phyloP scores from a whole-genome alignment of 1,284 basidiomycete species.

The Moesziomyces aphidis region DNA sequence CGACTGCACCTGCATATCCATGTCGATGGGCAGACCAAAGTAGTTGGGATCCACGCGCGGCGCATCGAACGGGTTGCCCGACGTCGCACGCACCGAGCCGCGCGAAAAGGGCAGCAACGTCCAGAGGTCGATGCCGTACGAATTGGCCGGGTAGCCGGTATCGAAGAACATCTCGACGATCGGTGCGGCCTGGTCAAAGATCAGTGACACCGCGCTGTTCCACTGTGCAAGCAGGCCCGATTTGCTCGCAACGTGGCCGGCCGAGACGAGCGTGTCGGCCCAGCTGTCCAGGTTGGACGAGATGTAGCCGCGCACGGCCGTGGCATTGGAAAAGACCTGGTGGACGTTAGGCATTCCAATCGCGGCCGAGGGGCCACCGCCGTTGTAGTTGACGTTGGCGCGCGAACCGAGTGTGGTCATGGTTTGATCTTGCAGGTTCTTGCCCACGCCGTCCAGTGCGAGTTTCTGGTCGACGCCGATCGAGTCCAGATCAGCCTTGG shows the following conservation, averaged over 20 bases:
- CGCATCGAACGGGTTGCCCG: conserved; percentile 27
- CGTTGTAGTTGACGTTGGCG: conserved; percentile 36
- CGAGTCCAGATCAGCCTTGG: conserved; percentile 57
- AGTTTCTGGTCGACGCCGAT: conserved; percentile 64
- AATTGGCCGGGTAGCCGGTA: conserved; percentile 45
- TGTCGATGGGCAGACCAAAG: conserved; percentile 68
- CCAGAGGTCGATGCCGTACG: conserved; percentile 62
- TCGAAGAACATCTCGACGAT: conserved; percentile 61
- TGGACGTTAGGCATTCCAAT: conserved; percentile 51
- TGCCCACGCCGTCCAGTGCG: conserved; percentile 67
- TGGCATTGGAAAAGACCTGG: conserved; percentile 49
- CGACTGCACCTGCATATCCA: conserved; percentile 65
- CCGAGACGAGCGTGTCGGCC: conserved; percentile 41
- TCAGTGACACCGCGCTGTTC: conserved; percentile 25
- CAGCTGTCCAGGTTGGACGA: conserved; percentile 34
- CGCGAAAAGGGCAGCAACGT: conserved; percentile 55
- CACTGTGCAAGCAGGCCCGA: conserved; percentile 50
- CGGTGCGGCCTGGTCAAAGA: conserved; percentile 50
- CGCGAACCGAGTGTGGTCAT: conserved; percentile 62
- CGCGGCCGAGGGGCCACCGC: conserved; percentile 55
- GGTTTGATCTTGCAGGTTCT: conserved; percentile 69
- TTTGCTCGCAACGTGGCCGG: conserved; percentile 51
- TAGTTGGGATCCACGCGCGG: conserved; percentile 57
- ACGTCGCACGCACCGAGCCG: conserved; percentile 43
- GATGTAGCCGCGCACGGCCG: conserved; percentile 50